A percentile compares a stretch with the other conserved stretches of the same genome.
Evolutionary conservation across 2,329 filamentous ascomycete genomes (phyloP).

Genomic region (Penicillium expansum): DNA sequence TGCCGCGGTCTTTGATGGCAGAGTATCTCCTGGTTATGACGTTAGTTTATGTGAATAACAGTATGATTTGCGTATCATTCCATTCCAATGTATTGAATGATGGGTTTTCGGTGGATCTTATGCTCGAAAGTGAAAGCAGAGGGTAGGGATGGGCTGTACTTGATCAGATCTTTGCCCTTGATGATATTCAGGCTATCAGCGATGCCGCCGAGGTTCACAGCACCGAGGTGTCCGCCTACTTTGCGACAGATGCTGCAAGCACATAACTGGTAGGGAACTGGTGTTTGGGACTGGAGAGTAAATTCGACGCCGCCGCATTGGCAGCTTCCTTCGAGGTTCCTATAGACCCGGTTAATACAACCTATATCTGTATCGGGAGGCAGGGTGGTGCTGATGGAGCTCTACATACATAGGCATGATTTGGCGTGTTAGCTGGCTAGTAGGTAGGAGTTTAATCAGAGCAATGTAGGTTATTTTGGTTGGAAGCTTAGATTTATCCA

Average conservation of each 20-base stretch:
- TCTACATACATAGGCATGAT: conserved; percentile 13
- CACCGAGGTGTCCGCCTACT: conserved; percentile 46
- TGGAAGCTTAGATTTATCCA: conserved; percentile 11
- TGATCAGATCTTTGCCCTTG: conserved; percentile 46
- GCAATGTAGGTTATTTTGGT: background rate
- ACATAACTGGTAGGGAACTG: conserved; percentile 50
- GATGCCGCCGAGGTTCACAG: conserved; percentile 49
- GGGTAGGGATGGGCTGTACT: conserved; percentile 30
- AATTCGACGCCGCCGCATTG: conserved; percentile 51
- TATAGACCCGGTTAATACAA: conserved; percentile 25
- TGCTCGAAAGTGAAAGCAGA: too few species aligned
- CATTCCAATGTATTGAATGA: background rate
- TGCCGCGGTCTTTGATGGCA: conserved; percentile 46
- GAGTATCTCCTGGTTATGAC: conserved; percentile 42
- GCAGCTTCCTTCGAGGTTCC: conserved; percentile 50
- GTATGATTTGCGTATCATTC: background rate
- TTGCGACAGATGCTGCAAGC: conserved; percentile 52
- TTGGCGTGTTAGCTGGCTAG: background rate
- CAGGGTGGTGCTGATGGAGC: background rate
- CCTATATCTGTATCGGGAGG: background rate
- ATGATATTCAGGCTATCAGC: conserved; percentile 42
- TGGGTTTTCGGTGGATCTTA: background rate
- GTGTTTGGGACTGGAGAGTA: conserved; percentile 46
- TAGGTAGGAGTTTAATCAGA: background rate
- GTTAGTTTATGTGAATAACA: background rate